Conservation (phyloP, 768 basidiomycete species). For the Tubosaeta sp. region DNA sequence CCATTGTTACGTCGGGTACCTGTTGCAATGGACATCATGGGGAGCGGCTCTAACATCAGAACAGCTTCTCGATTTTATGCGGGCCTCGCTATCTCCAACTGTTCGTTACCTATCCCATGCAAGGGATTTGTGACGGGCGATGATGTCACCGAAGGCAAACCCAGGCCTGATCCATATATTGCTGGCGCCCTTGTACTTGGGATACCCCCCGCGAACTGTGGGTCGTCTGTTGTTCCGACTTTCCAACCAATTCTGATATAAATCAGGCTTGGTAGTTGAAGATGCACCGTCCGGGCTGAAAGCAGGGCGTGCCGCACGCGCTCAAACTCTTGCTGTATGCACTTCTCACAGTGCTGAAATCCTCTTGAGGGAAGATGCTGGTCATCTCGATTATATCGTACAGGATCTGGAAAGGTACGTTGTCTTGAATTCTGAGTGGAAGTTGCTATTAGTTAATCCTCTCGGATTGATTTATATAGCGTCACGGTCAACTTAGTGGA, state of each 20-base stretch:
- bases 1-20: constrained; percentile 76
- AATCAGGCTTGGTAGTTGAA: constrained; percentile 78
- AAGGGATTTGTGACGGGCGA: constrained; percentile 69
- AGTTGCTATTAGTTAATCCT: background rate
- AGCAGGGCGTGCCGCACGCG: constrained; percentile 72
- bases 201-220: constrained; percentile 57
- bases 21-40: background rate
- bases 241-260: background rate
- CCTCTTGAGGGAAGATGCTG: constrained; percentile 39
- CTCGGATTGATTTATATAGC: constrained; percentile 3
- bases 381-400: constrained; percentile 60
- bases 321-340: constrained; percentile 75
- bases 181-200: constrained; percentile 58
- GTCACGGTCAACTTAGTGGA: constrained; percentile 18
- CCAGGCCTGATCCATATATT: constrained; percentile 85
- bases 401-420: constrained; percentile 63
- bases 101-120: constrained; percentile 55
- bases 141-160: constrained; percentile 66
- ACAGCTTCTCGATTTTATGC: constrained; percentile 74
- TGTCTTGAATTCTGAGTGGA: background rate
- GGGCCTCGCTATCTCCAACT: constrained; percentile 57
- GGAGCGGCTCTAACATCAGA: background rate
- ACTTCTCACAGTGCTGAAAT: constrained; percentile 65
- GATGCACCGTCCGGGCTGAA: constrained; percentile 83
- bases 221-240: constrained; percentile 12